Conservation (phyloP, 1,139 yeast genomes). For the Eremothecium coryli region DNA sequence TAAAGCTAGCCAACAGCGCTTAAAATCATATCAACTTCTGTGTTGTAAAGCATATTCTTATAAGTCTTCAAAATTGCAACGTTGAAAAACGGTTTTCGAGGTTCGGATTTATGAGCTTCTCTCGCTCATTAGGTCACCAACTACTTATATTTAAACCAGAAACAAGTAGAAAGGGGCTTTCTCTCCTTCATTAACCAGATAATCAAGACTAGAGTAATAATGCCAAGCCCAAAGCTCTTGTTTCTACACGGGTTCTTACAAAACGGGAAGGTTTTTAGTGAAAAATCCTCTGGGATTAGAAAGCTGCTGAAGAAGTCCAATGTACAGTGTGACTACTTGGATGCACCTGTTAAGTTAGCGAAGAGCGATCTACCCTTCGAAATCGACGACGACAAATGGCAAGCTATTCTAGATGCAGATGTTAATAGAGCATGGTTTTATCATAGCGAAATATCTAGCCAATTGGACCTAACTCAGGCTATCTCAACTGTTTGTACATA, state of each 20-base stretch:
- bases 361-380: slow-evolving; percentile 64
- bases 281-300: slow-evolving; percentile 70
- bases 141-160: too few species aligned
- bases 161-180: too few species aligned
- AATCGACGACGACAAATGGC: slow-evolving; percentile 38
- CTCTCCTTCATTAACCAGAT: too few species aligned
- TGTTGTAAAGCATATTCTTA: too few species aligned
- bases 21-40: too few species aligned
- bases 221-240: slow-evolving; percentile 31
- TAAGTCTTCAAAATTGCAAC: too few species aligned
- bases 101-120: too few species aligned
- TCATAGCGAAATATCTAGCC: slow-evolving; percentile 39
- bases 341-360: slow-evolving; percentile 61
- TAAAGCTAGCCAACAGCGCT: too few species aligned
- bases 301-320: slow-evolving; percentile 58
- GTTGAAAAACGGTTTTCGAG: too few species aligned
- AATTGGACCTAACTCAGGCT: slow-evolving; percentile 35
- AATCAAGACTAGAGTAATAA: too few species aligned
- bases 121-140: too few species aligned
- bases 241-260: slow-evolving; percentile 57
- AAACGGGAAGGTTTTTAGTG: slow-evolving; percentile 65
- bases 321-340: slow-evolving; percentile 64
- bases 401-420: slow-evolving; percentile 38
- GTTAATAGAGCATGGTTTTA: slow-evolving; percentile 53
- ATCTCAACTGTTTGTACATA: slow-evolving; percentile 45